Conservation (phyloP, 345 rosid species). For the Lagerstroemia speciosa region DNA sequence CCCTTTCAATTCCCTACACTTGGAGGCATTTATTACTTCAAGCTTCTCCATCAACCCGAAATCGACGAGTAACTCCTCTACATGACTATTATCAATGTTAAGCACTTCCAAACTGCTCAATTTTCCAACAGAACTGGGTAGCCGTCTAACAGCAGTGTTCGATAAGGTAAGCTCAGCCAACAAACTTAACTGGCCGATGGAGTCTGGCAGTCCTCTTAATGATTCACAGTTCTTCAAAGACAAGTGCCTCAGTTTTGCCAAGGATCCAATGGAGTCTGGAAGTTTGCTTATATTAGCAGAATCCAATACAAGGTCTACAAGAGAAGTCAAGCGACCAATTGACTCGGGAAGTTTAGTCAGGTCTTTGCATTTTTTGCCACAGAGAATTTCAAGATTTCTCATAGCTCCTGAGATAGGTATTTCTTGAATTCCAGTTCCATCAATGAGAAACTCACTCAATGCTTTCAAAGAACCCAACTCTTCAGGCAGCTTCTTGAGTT, state of each 20-base stretch:
- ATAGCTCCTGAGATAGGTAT: neutral
- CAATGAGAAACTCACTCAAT: neutral
- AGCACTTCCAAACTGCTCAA: slow-evolving; percentile 1
- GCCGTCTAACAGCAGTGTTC: accelerated
- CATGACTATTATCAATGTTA: neutral
- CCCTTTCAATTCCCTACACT: neutral
- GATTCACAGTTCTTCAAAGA: neutral
- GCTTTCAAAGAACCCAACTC: neutral
- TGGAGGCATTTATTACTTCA: neutral
- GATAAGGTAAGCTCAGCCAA: neutral
- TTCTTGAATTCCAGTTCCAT: neutral
- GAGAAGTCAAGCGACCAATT: neutral
- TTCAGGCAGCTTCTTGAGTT: accelerated
- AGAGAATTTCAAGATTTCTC: neutral
- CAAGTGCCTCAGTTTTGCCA: neutral
- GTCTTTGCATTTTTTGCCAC: neutral
- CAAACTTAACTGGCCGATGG: neutral
- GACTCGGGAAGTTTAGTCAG: neutral
- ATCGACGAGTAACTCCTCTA: neutral
- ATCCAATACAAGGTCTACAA: neutral
- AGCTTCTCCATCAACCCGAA: neutral
- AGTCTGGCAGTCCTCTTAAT: neutral
- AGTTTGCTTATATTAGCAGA: neutral
- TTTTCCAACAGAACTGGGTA: neutral
- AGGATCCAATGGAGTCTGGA: neutral